These are phyloP conservation scores for Ceratobasidium sp. DNA, from an alignment of 1,284 basidiomycete species.

Conservation along the genomic window DNA sequence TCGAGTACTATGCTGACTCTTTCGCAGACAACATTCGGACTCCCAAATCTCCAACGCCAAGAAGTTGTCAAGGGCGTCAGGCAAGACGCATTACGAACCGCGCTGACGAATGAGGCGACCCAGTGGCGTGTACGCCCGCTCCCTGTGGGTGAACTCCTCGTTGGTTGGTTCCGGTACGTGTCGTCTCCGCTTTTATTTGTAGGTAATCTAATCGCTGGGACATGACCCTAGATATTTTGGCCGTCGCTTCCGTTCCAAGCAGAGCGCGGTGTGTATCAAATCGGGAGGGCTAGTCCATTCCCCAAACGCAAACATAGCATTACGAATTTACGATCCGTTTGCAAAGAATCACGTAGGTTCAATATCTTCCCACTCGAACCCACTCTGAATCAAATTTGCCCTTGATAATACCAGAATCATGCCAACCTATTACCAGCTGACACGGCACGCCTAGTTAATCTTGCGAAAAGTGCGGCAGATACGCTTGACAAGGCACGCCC, in stretches of 20 bases:
- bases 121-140: conserved; percentile 33
- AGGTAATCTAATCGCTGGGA: background rate
- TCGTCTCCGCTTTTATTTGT: background rate
- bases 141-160: conserved; percentile 30
- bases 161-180: conserved; percentile 38
- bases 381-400: background rate
- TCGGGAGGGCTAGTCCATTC: conserved; percentile 22
- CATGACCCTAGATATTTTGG: conserved; percentile 24
- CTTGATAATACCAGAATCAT: conserved; percentile 9
- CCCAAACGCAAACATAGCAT: conserved; percentile 1
- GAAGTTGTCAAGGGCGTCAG: conserved; percentile 34
- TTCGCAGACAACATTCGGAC: conserved; percentile 32
- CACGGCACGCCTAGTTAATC: conserved; percentile 29
- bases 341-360: conserved; percentile 23
- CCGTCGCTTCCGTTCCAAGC: conserved; percentile 36
- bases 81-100: conserved; percentile 19
- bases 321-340: conserved; percentile 35
- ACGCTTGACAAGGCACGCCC: conserved; percentile 36
- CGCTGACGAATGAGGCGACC: conserved; percentile 16
- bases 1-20: background rate
- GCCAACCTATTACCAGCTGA: conserved; percentile 18
- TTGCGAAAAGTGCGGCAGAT: conserved; percentile 32
- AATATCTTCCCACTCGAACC: background rate
- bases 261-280: conserved; percentile 25
- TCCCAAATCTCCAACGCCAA: conserved; percentile 33